A percentile compares a stretch with the other conserved stretches of the same genome.
Evolutionary conservation across 1,139 yeast species (phyloP).

Genomic region (Candida pseudocylindracea): DNA sequence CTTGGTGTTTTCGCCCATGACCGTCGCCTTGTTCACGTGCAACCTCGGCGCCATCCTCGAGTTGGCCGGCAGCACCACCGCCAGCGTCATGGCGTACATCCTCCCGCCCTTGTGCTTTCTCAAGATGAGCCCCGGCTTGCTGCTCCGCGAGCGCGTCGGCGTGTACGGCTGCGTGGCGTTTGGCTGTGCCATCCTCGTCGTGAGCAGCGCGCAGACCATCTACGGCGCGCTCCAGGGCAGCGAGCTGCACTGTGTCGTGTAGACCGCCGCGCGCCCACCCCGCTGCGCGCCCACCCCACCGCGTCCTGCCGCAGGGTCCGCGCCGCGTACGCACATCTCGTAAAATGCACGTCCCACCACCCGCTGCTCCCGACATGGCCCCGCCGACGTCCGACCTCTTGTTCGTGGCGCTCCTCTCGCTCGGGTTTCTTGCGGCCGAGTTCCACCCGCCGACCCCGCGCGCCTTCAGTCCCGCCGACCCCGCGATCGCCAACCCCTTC

Average conservation of each 20-base stretch:
- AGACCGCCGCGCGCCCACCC: no score
- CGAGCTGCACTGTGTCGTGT: no score
- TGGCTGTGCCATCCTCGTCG: no score
- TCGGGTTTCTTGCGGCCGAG: conserved; percentile 4
- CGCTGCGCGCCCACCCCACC: no score
- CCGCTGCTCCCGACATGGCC: no score
- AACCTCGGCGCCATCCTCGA: conserved; percentile 79
- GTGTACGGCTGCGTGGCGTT: no score
- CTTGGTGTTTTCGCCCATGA: conserved; percentile 49
- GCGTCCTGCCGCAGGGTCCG: no score
- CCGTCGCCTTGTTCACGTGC: conserved; percentile 60
- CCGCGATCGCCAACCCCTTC: conserved; percentile 6
- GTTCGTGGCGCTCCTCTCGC: conserved; percentile 3
- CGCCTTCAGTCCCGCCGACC: conserved; percentile 5
- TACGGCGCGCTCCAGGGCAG: no score
- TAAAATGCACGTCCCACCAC: no score
- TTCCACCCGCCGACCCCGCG: conserved; percentile 5
- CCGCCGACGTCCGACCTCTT: conserved; percentile 1
- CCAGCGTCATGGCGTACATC: conserved; percentile 80
- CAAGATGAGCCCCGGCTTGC: conserved; percentile 4
- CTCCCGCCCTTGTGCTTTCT: conserved; percentile 73
- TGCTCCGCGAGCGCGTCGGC: no score
- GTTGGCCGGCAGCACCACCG: conserved; percentile 81
- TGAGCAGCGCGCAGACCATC: no score
- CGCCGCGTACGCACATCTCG: no score